Evolutionary conservation across 306 rosid species (phyloP).

Genomic region (Rubus parviflorus): DNA sequence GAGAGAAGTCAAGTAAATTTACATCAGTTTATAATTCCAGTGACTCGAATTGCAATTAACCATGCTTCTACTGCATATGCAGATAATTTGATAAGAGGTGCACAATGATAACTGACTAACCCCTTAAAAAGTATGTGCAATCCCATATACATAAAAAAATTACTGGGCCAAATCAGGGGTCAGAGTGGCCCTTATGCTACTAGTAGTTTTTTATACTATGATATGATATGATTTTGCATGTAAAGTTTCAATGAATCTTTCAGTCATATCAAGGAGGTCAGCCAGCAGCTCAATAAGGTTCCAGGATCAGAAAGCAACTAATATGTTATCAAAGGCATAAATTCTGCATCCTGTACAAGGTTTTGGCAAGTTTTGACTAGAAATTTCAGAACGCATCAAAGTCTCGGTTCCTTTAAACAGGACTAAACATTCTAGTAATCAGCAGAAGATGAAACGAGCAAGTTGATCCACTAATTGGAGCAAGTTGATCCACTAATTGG

Average conservation of each 20-base stretch:
- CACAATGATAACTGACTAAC: background rate
- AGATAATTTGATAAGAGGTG: background rate
- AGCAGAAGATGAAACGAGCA: background rate
- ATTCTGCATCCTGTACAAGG: too few relatives aligned
- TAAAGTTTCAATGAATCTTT: background rate
- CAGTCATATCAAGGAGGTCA: background rate
- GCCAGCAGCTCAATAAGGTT: background rate
- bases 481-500: background rate
- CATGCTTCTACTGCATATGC: background rate
- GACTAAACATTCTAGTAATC: background rate
- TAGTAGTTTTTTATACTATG: background rate
- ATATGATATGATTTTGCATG: background rate
- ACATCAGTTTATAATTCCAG: background rate
- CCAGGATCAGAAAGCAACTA: background rate
- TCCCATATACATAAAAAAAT: background rate
- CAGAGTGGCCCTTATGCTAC: background rate
- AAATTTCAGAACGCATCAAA: background rate
- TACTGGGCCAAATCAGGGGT: background rate
- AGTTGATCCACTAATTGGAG: background rate
- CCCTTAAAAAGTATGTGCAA: background rate
- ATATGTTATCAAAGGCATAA: background rate
- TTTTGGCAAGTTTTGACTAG: background rate
- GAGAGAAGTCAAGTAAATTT: constrained; percentile 8
- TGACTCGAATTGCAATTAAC: background rate
- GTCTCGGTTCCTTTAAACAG: background rate